Base-by-base conservation (phyloP, 345 rosid species). In the Populus euphratica region DNA sequence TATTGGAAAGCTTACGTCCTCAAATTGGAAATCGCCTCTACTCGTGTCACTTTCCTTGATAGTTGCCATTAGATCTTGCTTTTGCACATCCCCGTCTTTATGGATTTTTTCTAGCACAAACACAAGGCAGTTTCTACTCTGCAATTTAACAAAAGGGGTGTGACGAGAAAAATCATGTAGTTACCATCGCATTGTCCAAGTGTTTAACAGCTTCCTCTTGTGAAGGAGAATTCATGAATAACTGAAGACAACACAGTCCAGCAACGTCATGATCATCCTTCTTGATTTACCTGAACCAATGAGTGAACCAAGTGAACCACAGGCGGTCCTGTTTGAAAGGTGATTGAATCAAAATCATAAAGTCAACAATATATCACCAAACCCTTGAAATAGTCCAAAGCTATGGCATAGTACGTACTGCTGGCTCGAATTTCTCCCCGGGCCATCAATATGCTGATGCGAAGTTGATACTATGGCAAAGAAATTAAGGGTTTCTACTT, bases 201-300 rank as follows among this genome's bases (percentile, higher is more conserved):
- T 95, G 92, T 79, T 87, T 92, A 80, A 90, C 90, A 82, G 98
- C 98, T 85, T 92, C 98, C 76, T 95, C 99, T 83, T 86, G 97
- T 54, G 90, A 89, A 80, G 87, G 86, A 74, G 97, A 93, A 88
- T 90, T 91, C 96, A 93, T 91, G 74, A 95, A 95, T 78, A 93
- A 84, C 84, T 95, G 99, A 78, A 93, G 89, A 81, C 97, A 91
- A 86, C 97, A 95, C 52, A 93, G 92, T 72, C 99, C 99, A 84
- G 99, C 97, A 71, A 98, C 94, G 8, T 90, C 92, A 80, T 92
- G 91, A 74, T 95, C 99, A 33, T 33, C 36, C 88, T 91, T 93
- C 87, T 92, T 95, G 80, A 93, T 91, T 70, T 33, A 95, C 98
- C 98, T 95, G 83, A 78, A 85, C 72, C 78, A 78, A 72, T 65